Percentiles rank a stretch among this genome's conserved stretches.
Conservation (phyloP, 306 rosid genomes). For the Ochetophila trinervis region DNA sequence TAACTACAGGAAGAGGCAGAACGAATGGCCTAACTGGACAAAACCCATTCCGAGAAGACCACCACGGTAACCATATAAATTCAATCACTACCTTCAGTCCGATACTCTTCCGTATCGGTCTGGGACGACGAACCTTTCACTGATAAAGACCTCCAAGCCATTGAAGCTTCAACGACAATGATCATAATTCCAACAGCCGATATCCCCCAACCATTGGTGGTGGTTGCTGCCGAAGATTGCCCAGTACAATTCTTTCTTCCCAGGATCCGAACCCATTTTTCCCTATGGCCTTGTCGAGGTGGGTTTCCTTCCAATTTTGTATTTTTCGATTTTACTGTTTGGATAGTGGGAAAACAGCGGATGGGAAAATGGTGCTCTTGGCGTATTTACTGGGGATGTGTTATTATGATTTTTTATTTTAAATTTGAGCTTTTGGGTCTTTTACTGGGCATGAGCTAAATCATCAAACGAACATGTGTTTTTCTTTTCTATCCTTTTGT, state of each 20-base stretch:
- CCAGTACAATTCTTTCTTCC: conserved; percentile 52
- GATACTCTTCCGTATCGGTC: conserved; percentile 17
- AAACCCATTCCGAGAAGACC: background rate
- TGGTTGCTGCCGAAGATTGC: conserved; percentile 53
- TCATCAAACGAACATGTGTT: no score
- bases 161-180: conserved; percentile 31
- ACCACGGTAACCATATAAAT: conserved; percentile 10
- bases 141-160: conserved; percentile 55
- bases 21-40: conserved; percentile 12
- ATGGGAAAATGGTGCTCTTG: no score
- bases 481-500: no score
- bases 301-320: background rate
- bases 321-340: background rate
- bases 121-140: conserved; percentile 53
- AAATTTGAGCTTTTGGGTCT: no score
- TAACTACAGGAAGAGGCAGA: no score
- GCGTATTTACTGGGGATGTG: no score
- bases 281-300: conserved; percentile 57
- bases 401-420: no score
- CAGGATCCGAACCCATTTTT: conserved; percentile 46
- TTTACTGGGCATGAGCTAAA: no score
- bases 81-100: conserved; percentile 25
- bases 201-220: no score
- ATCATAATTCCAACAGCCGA: conserved; percentile 6
- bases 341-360: background rate